phyloP scores from a whole-genome alignment of 495 filamentous ascomycete species.

The Barbatosphaeria neglecta region DNA sequence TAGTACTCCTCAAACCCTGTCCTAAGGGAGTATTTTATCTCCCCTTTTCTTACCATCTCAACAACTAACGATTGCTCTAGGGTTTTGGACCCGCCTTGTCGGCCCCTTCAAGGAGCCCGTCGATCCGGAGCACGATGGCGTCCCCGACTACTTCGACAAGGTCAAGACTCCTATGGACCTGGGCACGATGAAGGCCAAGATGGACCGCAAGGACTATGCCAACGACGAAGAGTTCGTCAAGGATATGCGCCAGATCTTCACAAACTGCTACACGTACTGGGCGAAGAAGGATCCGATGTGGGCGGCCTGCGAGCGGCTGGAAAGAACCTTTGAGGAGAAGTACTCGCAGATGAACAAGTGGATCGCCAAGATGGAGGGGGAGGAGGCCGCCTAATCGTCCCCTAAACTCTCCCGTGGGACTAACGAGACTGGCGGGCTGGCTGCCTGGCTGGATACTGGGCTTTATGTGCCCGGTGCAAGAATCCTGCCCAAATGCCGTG shows the following conservation, averaged over 20 bases:
- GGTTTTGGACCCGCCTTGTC: slow-evolving; percentile 47
- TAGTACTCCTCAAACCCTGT: too few species aligned
- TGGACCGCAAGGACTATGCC: slow-evolving; percentile 28
- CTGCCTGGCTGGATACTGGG: too few species aligned
- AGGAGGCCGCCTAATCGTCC: slow-evolving; percentile 19
- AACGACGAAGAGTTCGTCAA: slow-evolving; percentile 30
- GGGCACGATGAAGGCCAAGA: slow-evolving; percentile 36
- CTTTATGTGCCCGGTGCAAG: too few species aligned
- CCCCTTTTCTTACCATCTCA: background rate
- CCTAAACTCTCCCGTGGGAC: background rate
- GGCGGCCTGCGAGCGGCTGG: slow-evolving; percentile 29
- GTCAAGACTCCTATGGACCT: slow-evolving; percentile 38
- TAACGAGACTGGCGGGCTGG: background rate
- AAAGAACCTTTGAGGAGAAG: slow-evolving; percentile 41
- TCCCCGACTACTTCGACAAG: slow-evolving; percentile 37
- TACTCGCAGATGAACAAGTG: slow-evolving; percentile 36
- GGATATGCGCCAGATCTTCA: slow-evolving; percentile 38
- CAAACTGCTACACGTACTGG: slow-evolving; percentile 39
- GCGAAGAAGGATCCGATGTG: slow-evolving; percentile 29
- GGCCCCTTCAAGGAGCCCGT: slow-evolving; percentile 39
- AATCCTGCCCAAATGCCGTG: too few species aligned
- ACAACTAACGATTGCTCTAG: slow-evolving; percentile 10
- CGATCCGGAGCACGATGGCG: slow-evolving; percentile 28
- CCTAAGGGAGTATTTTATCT: background rate
- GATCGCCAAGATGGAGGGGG: slow-evolving; percentile 34